Evolutionary conservation across 257 asterid species (phyloP).

Genomic region (Lycium barbarum): DNA sequence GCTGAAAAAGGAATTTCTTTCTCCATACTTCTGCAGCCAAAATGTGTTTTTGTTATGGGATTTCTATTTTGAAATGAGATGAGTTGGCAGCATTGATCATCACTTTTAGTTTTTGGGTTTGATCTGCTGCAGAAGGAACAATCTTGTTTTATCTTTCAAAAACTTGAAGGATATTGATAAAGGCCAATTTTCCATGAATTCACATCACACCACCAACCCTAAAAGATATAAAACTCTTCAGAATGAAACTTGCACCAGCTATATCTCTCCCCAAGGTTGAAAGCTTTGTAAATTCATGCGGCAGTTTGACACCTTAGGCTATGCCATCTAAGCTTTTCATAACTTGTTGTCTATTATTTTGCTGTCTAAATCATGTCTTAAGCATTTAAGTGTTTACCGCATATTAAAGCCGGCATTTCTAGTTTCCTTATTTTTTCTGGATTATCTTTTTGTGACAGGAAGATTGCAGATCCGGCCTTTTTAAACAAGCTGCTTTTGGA

Average conservation of each 20-base stretch:
- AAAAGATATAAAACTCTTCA: neutral
- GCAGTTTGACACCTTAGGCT: constrained; percentile 19
- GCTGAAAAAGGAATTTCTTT: neutral
- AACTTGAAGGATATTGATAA: constrained; percentile 22
- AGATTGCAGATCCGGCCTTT: constrained; percentile 99
- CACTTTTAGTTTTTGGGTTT: neutral
- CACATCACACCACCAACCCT: neutral
- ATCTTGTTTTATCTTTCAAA: neutral
- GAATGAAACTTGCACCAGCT: neutral
- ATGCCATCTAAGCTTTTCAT: neutral
- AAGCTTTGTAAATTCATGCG: constrained; percentile 20
- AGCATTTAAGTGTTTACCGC: neutral
- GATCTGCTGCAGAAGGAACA: neutral
- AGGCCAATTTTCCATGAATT: neutral
- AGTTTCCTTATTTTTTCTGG: constrained; percentile 27
- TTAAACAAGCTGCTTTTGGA: constrained; percentile 80
- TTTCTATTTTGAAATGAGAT: constrained; percentile 7
- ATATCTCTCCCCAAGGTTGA: neutral
- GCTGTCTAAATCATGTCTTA: constrained; percentile 7
- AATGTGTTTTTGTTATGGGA: neutral
- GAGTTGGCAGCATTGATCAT: constrained; percentile 15
- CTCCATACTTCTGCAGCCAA: constrained; percentile 9
- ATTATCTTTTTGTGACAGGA: constrained; percentile 54
- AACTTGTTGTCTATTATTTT: constrained; percentile 2
- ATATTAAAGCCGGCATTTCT: neutral